Conservation (phyloP, 1,139 yeast genomes). For the Debaryomycetaceae sp. region DNA sequence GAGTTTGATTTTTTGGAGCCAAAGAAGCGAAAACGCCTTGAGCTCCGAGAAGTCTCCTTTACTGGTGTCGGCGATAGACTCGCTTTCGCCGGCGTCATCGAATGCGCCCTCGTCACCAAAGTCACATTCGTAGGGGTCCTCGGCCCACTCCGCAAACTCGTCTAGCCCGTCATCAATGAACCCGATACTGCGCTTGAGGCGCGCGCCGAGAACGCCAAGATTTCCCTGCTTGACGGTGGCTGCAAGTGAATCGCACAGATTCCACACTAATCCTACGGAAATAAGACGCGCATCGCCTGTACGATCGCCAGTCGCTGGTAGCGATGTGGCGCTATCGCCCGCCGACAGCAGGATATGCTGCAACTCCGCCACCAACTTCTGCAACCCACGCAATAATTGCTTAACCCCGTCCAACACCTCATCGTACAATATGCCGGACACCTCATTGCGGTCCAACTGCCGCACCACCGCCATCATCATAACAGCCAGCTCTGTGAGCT, state of each 20-base stretch:
- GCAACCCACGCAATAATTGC: conserved; percentile 24
- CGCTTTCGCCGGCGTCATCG: conserved; percentile 22
- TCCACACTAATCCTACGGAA: conserved; percentile 65
- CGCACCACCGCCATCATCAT: conserved; percentile 43
- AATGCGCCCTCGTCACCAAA: conserved; percentile 46
- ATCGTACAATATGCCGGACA: conserved; percentile 38
- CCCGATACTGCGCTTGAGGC: conserved; percentile 40
- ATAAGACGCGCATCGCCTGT: conserved; percentile 41
- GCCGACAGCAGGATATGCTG: conserved; percentile 7
- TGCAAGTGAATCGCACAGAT: conserved; percentile 45
- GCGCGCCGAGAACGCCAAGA: conserved; percentile 43
- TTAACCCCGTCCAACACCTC: conserved; percentile 30
- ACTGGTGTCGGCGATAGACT: no score
- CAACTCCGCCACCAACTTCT: conserved; percentile 24
- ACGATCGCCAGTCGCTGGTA: neutral
- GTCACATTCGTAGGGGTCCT: conserved; percentile 53
- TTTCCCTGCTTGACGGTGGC: conserved; percentile 43
- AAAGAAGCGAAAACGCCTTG: conserved; percentile 36
- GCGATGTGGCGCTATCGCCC: conserved; percentile 11
- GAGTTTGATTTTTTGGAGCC: conserved; percentile 52
- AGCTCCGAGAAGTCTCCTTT: conserved; percentile 28
- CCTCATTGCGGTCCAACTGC: conserved; percentile 33
- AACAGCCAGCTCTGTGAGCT: conserved; percentile 41
- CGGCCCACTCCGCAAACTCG: conserved; percentile 64
- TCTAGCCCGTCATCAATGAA: conserved; percentile 60